Percentiles rank a stretch among this genome's conserved stretches.
phyloP scores from a whole-genome alignment of 768 basidiomycete species.

The Suillus tomentosus region DNA sequence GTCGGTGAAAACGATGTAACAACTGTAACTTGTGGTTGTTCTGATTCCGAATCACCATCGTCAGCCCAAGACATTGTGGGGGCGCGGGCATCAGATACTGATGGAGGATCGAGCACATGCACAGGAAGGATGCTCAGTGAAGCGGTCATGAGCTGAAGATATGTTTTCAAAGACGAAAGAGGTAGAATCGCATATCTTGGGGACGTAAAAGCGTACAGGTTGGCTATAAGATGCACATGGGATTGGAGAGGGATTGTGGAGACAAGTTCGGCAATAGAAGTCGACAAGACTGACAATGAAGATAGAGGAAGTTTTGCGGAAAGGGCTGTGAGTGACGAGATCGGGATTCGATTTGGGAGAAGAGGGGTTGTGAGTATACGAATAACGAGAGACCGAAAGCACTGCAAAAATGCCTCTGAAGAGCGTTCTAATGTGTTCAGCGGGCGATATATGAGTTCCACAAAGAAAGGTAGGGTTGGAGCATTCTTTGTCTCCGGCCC shows the following conservation, averaged over 20 bases:
- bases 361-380: conserved; percentile 72
- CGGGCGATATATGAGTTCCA: conserved; percentile 30
- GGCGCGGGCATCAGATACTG: conserved; percentile 20
- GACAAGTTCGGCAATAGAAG: conserved; percentile 33
- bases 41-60: conserved; percentile 46
- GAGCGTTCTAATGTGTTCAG: conserved; percentile 34
- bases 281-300: conserved; percentile 36
- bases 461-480: conserved; percentile 30
- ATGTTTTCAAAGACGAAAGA: conserved; percentile 46
- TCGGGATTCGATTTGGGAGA: conserved; percentile 74
- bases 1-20: conserved; percentile 39
- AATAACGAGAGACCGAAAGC: conserved; percentile 46
- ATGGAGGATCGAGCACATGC: conserved; percentile 51
- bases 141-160: conserved; percentile 52
- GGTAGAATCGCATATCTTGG: conserved; percentile 59
- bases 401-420: conserved; percentile 25
- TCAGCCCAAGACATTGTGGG: conserved; percentile 22
- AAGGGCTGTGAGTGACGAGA: conserved; percentile 61
- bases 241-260: conserved; percentile 31
- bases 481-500: conserved; percentile 55
- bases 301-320: conserved; percentile 64
- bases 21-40: conserved; percentile 33
- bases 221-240: conserved; percentile 67
- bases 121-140: conserved; percentile 57
- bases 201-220: conserved; percentile 63